These are phyloP conservation scores for Xylaria sp. DNA, from an alignment of 2,329 filamentous ascomycete genomes.

Conservation along the genomic window DNA sequence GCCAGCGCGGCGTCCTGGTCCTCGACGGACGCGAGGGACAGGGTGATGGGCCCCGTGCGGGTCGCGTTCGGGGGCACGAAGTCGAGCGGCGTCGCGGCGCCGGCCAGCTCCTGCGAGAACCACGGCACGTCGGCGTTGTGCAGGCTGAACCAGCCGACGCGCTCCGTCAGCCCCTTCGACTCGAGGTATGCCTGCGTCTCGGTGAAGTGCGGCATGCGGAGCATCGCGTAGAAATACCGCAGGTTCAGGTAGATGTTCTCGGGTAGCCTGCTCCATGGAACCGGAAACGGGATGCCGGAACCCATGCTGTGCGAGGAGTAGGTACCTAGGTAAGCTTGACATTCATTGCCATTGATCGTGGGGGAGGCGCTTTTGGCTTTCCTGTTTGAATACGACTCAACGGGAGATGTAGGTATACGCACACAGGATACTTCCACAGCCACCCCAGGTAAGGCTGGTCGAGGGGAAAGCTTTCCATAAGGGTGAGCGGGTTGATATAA, in stretches of 20 bases:
- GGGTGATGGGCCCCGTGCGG: slow-evolving; percentile 19
- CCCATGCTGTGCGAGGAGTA: too few species aligned
- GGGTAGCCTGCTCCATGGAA: slow-evolving; percentile 22
- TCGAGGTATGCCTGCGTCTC: slow-evolving; percentile 8
- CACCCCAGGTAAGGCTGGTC: slow-evolving; percentile 21
- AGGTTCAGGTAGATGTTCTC: slow-evolving; percentile 26
- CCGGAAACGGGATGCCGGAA: slow-evolving; percentile 23
- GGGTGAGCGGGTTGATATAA: slow-evolving; percentile 21
- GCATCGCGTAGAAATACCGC: slow-evolving; percentile 14
- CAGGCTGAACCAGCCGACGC: slow-evolving; percentile 11
- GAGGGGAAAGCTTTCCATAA: slow-evolving; percentile 22
- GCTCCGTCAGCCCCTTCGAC: slow-evolving; percentile 16
- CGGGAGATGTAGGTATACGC: too few species aligned
- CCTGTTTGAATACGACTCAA: too few species aligned
- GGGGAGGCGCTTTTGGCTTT: too few species aligned
- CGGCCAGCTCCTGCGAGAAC: slow-evolving; percentile 18
- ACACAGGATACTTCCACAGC: slow-evolving; percentile 31
- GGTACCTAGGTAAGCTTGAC: too few species aligned
- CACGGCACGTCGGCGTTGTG: slow-evolving; percentile 16
- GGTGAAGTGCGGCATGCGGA: slow-evolving; percentile 11
- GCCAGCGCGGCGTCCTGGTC: slow-evolving; percentile 14
- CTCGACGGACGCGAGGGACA: slow-evolving; percentile 12
- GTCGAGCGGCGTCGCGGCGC: slow-evolving; percentile 21
- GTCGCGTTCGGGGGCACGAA: slow-evolving; percentile 24
- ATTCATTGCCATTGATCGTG: too few species aligned